Percentiles rank a stretch among this genome's conserved stretches.
These are phyloP conservation scores for Schizophyllum commune DNA, from an alignment of 1,284 basidiomycete genomes.

Conservation along the genomic window DNA sequence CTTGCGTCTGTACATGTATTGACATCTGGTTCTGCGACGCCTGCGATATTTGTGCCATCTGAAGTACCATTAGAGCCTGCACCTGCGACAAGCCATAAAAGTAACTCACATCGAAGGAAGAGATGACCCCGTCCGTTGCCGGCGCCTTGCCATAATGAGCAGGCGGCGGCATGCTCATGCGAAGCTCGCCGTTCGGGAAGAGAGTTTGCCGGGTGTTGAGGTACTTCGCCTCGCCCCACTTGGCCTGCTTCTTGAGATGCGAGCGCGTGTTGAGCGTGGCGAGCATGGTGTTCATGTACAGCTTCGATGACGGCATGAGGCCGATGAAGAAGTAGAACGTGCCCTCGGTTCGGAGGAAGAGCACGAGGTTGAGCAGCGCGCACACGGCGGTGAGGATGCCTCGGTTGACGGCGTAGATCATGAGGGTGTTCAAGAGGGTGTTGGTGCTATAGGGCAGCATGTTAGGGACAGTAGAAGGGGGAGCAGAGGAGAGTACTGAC, in stretches of 20 bases:
- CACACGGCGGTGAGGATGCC: constrained; percentile 4
- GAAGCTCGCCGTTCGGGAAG: neutral
- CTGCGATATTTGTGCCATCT: neutral
- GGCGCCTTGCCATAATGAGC: neutral
- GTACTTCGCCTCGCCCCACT: neutral
- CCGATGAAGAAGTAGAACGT: constrained; percentile 21
- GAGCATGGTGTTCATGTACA: constrained; percentile 22
- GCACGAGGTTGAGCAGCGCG: constrained; percentile 15
- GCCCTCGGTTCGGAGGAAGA: constrained; percentile 15
- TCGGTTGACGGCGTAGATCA: constrained; percentile 1
- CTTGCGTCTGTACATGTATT: neutral
- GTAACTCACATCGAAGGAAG: neutral
- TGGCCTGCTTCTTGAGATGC: neutral
- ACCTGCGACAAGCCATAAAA: neutral
- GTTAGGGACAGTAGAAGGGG: neutral
- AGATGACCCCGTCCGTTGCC: neutral
- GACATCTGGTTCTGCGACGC: neutral
- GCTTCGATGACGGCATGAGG: constrained; percentile 16
- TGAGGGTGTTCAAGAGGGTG: neutral
- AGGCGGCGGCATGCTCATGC: neutral
- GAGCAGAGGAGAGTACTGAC: constrained; percentile 5
- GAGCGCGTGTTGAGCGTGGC: constrained; percentile 10
- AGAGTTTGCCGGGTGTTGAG: neutral
- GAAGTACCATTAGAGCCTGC: neutral
- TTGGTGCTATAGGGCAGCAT: neutral